A percentile compares a stretch with the other conserved stretches of the same genome.
Evolutionary conservation across 2,329 filamentous ascomycete genomes (phyloP).

Genomic region (Ophiocordyceps camponoti-floridani): DNA sequence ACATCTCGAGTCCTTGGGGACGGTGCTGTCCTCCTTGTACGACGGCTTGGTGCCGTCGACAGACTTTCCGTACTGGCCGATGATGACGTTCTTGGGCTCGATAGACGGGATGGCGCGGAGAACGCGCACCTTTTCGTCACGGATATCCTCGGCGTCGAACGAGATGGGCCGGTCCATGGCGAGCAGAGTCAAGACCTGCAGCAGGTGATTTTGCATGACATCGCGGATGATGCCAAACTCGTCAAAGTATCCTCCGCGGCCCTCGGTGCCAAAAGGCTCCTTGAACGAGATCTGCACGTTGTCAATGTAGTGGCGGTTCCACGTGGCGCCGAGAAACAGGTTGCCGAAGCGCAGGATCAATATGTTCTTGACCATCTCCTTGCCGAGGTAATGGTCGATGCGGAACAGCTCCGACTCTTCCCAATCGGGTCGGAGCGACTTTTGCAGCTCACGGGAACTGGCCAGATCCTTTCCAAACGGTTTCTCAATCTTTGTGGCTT

Average conservation of each 20-base stretch:
- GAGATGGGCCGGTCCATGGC: conserved; percentile 98
- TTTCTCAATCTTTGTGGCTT: conserved; percentile 65
- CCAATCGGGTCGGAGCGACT: conserved; percentile 92
- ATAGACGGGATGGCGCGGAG: conserved; percentile 85
- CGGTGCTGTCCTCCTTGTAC: conserved; percentile 97
- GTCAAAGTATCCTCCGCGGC: conserved; percentile 95
- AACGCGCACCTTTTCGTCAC: conserved; percentile 96
- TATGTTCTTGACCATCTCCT: conserved; percentile 99
- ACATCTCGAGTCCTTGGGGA: conserved; percentile 92
- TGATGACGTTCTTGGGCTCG: conserved; percentile 98
- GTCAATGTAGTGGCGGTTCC: conserved; percentile 99
- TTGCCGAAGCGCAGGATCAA: conserved; percentile 96
- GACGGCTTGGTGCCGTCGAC: conserved; percentile 90
- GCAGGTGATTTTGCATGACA: conserved; percentile 98
- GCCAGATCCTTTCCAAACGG: conserved; percentile 94
- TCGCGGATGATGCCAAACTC: conserved; percentile 99
- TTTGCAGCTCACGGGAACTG: conserved; percentile 87
- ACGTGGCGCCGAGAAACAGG: conserved; percentile 94
- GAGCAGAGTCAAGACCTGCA: conserved; percentile 88
- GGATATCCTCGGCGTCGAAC: conserved; percentile 94
- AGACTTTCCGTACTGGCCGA: conserved; percentile 94
- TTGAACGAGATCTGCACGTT: conserved; percentile 99
- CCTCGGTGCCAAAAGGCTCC: conserved; percentile 96
- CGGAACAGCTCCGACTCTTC: conserved; percentile 97
- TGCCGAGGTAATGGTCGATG: conserved; percentile 97